A percentile compares a stretch with the other conserved stretches of the same genome.
These are phyloP conservation scores for Fusarium udum DNA, from an alignment of 2,329 filamentous ascomycete species.

Conservation along the genomic window DNA sequence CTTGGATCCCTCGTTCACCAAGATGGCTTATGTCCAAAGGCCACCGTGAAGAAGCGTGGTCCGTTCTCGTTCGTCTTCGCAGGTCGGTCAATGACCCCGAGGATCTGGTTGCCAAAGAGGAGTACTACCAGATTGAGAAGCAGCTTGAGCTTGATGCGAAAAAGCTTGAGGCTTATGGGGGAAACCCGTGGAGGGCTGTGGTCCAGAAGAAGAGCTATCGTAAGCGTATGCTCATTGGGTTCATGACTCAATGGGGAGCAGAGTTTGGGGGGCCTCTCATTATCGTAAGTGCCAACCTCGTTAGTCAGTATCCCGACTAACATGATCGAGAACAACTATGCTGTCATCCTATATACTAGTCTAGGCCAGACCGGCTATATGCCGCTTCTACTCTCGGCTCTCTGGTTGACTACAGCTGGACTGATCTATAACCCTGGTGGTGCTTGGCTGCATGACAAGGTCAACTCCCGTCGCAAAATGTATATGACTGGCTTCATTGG, in stretches of 20 bases:
- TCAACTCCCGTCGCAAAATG: constrained; percentile 58
- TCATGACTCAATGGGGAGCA: constrained; percentile 62
- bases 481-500: constrained; percentile 53
- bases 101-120: constrained; percentile 55
- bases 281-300: constrained; percentile 50
- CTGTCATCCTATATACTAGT: constrained; percentile 52
- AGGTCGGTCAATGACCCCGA: constrained; percentile 43
- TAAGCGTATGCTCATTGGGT: constrained; percentile 61
- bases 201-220: constrained; percentile 58
- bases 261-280: constrained; percentile 63
- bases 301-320: fast-evolving
- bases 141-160: constrained; percentile 55
- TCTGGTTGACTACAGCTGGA: constrained; percentile 57
- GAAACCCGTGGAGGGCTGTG: constrained; percentile 56
- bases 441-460: constrained; percentile 58
- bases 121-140: constrained; percentile 57
- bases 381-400: constrained; percentile 51
- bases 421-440: constrained; percentile 60
- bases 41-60: constrained; percentile 55
- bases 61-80: constrained; percentile 52
- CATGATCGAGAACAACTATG: constrained; percentile 52
- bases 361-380: constrained; percentile 52
- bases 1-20: constrained; percentile 54
- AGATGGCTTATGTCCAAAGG: constrained; percentile 61
- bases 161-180: constrained; percentile 51